These are phyloP conservation scores for Colletotrichum somersetense DNA, from an alignment of 2,329 filamentous ascomycete genomes.

Conservation along the genomic window DNA sequence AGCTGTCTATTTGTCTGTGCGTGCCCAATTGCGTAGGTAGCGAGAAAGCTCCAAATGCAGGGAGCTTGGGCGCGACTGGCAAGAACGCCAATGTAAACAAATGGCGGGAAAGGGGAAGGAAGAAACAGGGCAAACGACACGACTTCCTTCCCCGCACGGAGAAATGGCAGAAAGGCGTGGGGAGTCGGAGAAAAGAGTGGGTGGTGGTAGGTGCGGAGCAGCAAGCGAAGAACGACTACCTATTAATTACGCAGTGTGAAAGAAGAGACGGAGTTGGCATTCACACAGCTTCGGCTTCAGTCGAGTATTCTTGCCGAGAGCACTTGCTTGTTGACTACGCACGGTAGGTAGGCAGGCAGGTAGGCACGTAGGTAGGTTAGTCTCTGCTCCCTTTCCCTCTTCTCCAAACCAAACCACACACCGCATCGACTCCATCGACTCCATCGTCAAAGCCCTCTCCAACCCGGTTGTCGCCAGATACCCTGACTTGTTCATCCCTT, in stretches of 20 bases:
- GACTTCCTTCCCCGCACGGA: slow-evolving; percentile 29
- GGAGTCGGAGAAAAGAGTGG: slow-evolving; percentile 21
- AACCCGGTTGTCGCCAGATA: neutral
- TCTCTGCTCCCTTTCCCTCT: neutral
- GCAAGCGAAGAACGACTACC: neutral
- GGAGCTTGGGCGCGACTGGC: neutral
- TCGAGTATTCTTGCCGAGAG: slow-evolving; percentile 13
- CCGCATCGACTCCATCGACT: neutral
- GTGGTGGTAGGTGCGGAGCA: neutral
- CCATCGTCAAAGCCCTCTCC: neutral
- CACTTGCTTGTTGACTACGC: neutral
- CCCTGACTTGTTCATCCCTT: neutral
- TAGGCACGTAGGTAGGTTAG: neutral
- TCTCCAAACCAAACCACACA: neutral
- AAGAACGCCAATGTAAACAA: neutral
- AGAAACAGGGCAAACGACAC: neutral
- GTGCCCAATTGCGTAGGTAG: too few species aligned
- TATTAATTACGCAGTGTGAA: neutral
- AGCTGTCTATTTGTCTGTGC: too few species aligned
- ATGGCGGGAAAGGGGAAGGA: neutral
- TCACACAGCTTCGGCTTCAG: neutral
- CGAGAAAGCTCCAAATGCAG: neutral
- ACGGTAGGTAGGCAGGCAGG: too few species aligned
- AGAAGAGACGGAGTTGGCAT: neutral
- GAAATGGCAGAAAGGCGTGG: slow-evolving; percentile 2